Evolutionary conservation across 2,329 filamentous ascomycete genomes (phyloP).

Genomic region (Aureobasidium musti): DNA sequence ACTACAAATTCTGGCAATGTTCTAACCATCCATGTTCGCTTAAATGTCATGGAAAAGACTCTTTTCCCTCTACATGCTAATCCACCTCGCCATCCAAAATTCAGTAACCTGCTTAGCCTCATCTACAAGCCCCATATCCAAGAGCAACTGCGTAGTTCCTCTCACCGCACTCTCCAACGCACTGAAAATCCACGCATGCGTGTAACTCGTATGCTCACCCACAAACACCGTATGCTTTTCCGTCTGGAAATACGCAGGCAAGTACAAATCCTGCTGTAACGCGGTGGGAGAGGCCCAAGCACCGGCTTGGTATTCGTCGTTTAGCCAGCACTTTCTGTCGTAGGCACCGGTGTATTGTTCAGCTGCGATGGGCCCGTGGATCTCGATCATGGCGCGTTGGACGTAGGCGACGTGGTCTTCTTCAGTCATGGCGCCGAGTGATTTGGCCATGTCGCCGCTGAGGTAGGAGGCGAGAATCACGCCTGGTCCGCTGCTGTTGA

Average conservation of each 20-base stretch:
- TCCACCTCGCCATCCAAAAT: constrained; percentile 71
- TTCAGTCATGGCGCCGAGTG: constrained; percentile 55
- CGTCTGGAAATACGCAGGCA: constrained; percentile 72
- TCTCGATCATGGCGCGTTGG: constrained; percentile 65
- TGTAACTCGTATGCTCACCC: constrained; percentile 53
- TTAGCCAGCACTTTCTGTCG: constrained; percentile 65
- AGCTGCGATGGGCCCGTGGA: constrained; percentile 62
- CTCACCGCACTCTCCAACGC: constrained; percentile 68
- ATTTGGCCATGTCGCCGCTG: constrained; percentile 49
- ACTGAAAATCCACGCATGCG: constrained; percentile 69
- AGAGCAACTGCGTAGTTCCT: constrained; percentile 63
- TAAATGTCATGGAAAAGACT: not conserved
- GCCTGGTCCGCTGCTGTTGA: constrained; percentile 65
- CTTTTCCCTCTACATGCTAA: constrained; percentile 37
- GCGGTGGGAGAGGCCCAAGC: constrained; percentile 63
- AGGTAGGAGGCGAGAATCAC: constrained; percentile 63
- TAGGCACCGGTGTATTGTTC: constrained; percentile 67
- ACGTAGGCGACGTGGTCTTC: constrained; percentile 64
- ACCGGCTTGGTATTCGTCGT: constrained; percentile 62
- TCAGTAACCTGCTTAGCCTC: constrained; percentile 66
- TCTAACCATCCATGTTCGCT: not conserved
- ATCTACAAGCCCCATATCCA: constrained; percentile 67
- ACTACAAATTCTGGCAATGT: no score
- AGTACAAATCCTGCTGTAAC: constrained; percentile 68
- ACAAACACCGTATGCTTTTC: constrained; percentile 69